A percentile compares a stretch with the other conserved stretches of the same genome.
Conservation (phyloP, 257 asterid genomes). For the Solanum ahanhuiri region DNA sequence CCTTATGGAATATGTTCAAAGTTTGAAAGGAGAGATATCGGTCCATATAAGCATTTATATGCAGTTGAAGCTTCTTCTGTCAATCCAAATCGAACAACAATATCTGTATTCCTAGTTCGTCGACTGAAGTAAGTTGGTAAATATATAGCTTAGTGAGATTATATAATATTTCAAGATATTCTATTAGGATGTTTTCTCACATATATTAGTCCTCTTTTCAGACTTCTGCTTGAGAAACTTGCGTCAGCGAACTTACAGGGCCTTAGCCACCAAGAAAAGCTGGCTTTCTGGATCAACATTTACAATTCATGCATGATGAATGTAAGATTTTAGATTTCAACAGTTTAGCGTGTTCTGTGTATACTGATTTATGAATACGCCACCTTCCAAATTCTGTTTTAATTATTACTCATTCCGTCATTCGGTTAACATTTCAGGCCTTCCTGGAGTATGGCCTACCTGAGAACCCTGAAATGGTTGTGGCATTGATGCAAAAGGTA, state of each 20-base stretch:
- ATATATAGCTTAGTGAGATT: neutral
- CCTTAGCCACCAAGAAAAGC: slow-evolving; percentile 75
- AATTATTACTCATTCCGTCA: neutral
- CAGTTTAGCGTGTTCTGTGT: neutral
- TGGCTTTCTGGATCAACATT: slow-evolving; percentile 90
- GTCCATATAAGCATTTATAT: slow-evolving; percentile 60
- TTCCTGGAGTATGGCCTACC: slow-evolving; percentile 68
- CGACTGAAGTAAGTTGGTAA: slow-evolving; percentile 47
- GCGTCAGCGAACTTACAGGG: slow-evolving; percentile 48
- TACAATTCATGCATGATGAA: slow-evolving; percentile 97
- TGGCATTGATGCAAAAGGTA: slow-evolving; percentile 71
- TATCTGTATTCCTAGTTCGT: slow-evolving; percentile 53
- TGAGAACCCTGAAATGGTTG: slow-evolving; percentile 55
- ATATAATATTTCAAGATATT: neutral
- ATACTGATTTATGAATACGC: neutral
- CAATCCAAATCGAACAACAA: slow-evolving; percentile 47
- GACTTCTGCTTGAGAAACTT: slow-evolving; percentile 62
- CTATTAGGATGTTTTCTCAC: neutral
- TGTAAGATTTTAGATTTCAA: slow-evolving; percentile 24
- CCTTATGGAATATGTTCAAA: slow-evolving; percentile 51
- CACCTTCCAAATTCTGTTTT: neutral
- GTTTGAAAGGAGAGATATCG: slow-evolving; percentile 60
- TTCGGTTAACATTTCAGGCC: slow-evolving; percentile 31
- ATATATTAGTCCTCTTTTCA: slow-evolving; percentile 14
- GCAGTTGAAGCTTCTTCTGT: slow-evolving; percentile 48